phyloP scores from a whole-genome alignment of 2,329 filamentous ascomycete species.

The Pseudogymnoascus sp. region DNA sequence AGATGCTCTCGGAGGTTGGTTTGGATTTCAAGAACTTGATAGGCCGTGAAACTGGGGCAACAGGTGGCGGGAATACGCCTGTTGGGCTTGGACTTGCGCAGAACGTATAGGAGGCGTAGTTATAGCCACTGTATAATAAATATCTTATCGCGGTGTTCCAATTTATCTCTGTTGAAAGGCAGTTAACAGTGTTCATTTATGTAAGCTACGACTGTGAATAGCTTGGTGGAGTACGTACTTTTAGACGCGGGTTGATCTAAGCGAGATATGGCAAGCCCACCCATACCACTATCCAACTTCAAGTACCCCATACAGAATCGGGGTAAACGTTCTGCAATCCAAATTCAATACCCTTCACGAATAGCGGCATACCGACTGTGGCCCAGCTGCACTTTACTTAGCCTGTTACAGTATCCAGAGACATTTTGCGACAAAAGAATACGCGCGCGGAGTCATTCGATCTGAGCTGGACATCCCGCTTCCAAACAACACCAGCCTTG shows the following conservation, averaged over 20 bases:
- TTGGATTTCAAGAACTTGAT: constrained; percentile 83
- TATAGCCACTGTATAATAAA: background rate
- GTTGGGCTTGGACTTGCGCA: background rate
- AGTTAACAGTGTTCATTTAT: background rate
- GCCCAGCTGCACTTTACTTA: background rate
- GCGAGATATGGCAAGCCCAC: constrained; percentile 9
- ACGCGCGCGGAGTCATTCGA: constrained; percentile 1
- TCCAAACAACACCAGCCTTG: constrained; percentile 8
- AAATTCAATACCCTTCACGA: constrained; percentile 4
- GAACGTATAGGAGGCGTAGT: background rate
- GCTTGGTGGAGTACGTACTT: background rate
- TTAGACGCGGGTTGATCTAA: constrained; percentile 9
- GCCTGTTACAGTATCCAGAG: background rate
- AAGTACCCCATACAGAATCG: constrained; percentile 7
- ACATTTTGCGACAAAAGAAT: background rate
- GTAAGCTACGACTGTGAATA: background rate
- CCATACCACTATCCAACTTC: constrained; percentile 7
- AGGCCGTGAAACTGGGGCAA: constrained; percentile 32
- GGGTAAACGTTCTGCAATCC: constrained; percentile 5
- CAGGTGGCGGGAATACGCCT: background rate
- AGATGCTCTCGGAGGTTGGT: constrained; percentile 73
- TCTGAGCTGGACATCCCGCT: constrained; percentile 5
- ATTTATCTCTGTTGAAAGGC: background rate
- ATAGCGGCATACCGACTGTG: background rate
- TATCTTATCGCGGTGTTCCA: background rate